Base-by-base conservation (phyloP, 495 filamentous ascomycete species). In the Penicillium cosmopolitanum region DNA sequence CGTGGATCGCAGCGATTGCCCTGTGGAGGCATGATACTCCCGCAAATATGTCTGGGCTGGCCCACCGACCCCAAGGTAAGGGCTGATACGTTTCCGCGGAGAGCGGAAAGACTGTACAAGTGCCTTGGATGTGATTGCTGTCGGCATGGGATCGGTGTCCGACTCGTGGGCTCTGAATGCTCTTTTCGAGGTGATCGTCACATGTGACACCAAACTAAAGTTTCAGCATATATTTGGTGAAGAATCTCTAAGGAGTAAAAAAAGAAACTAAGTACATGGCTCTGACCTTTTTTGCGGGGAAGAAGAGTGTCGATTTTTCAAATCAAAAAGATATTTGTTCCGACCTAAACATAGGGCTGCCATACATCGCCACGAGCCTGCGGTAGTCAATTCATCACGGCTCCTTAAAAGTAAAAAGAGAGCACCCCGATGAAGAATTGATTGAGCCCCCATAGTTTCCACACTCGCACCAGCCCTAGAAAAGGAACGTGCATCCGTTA, bases 401-500 rank as follows among this genome's bases (percentile, higher is more conserved):
- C 28, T 6, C 28, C 28, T 31, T 31, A 9, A 8, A 31, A 38
- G 9, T 38, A 38, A 5, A 38, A 38, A 38, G 36, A 31, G 28
- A 31, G 28, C 6, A 31, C 0, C 8, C 28, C 5, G 1, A 8
- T 31, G 28, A 31, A 31, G 5, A 31, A 31, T 7, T 8, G 1
- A 1, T 38, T 4, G 5, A 5, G 5, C 11, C 12, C 11, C 15
- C 36, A 38, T 38, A 38, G 36, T 38, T 38, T n/a, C 10, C 15
- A 38, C 12, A 5, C 11, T 38, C 15, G 36, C 8, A 12, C 15
- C 10, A 18, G 46, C 23, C 21, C 21, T 15, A 48, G 11, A 15
- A 48, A 48, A 48, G 46, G 46, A 5, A 48, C 46, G 46, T 48
- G 46, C 46, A 48, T 48, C 33, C 54, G 54, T 50, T 56, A 56